Conservation (phyloP, 345 rosid species). For the Dovyalis caffra region DNA sequence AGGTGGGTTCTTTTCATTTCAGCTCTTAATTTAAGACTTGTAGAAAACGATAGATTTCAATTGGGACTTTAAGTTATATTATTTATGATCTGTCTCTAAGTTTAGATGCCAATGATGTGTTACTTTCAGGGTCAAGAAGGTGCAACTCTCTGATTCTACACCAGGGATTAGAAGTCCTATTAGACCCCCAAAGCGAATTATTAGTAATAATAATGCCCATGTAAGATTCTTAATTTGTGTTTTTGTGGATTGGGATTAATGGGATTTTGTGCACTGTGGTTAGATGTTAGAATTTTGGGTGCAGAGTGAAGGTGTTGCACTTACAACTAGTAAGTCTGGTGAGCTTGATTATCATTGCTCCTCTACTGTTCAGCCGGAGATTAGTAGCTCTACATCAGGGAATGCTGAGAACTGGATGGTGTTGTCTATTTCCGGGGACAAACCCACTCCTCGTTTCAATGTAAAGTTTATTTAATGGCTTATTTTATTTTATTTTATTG, state of each 20-base stretch:
- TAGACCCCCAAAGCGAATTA: slow-evolving; percentile 52
- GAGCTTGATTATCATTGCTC: slow-evolving; percentile 52
- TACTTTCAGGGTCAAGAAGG: slow-evolving; percentile 76
- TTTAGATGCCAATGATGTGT: slow-evolving; percentile 1
- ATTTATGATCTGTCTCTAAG: background rate
- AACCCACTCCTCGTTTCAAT: slow-evolving; percentile 79
- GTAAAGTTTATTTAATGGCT: slow-evolving; percentile 30
- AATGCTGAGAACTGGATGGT: slow-evolving; percentile 85
- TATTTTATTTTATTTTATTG: background rate
- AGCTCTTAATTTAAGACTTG: background rate
- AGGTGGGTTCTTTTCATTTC: slow-evolving; percentile 44
- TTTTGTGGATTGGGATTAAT: background rate
- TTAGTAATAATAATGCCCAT: slow-evolving; percentile 31
- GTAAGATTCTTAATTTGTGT: slow-evolving; percentile 38
- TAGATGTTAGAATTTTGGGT: background rate
- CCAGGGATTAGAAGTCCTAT: slow-evolving; percentile 75
- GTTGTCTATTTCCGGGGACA: slow-evolving; percentile 70
- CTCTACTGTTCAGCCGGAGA: slow-evolving; percentile 43
- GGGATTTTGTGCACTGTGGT: slow-evolving; percentile 1
- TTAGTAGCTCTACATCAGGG: slow-evolving; percentile 35
- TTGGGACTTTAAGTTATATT: background rate
- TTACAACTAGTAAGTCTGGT: slow-evolving; percentile 47
- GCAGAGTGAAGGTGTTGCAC: slow-evolving; percentile 51
- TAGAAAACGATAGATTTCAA: background rate
- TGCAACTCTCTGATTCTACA: slow-evolving; percentile 83